phyloP scores from a whole-genome alignment of 495 filamentous ascomycete genomes.

The Tuber aestivum region DNA sequence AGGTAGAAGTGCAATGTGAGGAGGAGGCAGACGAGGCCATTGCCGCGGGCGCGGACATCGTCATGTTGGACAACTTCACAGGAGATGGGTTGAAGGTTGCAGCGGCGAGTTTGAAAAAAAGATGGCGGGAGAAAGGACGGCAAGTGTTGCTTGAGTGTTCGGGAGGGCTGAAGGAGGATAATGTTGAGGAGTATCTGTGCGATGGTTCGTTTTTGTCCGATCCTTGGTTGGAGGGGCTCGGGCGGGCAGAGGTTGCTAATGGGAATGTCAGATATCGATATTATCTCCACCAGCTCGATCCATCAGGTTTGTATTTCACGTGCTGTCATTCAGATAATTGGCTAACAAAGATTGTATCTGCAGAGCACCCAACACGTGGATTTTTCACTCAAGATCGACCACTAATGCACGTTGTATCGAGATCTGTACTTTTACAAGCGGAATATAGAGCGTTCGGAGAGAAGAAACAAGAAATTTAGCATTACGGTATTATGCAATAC shows the following conservation, averaged over 20 bases:
- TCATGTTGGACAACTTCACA: conserved; percentile 96
- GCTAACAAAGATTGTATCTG: conserved; percentile 24
- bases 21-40: conserved; percentile 87
- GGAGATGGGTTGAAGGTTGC: conserved; percentile 66
- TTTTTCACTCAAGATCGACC: conserved; percentile 85
- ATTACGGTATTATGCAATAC: conserved; percentile 3
- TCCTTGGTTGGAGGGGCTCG: neutral
- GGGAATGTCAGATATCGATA: conserved; percentile 67
- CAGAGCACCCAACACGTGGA: conserved; percentile 75
- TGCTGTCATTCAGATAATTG: neutral
- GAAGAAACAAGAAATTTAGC: neutral
- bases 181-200: conserved; percentile 73
- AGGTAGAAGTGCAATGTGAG: conserved; percentile 87
- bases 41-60: conserved; percentile 80
- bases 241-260: conserved; percentile 8
- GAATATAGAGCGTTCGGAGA: neutral
- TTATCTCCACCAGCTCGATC: conserved; percentile 90
- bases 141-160: conserved; percentile 82
- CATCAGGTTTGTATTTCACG: conserved; percentile 59
- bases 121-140: conserved; percentile 59
- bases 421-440: neutral
- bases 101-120: conserved; percentile 64
- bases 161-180: conserved; percentile 79
- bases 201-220: conserved; percentile 50
- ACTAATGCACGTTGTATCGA: conserved; percentile 33